phyloP scores from a whole-genome alignment of 108 stramenopile species.

The Pseudonitzschia pungens region DNA sequence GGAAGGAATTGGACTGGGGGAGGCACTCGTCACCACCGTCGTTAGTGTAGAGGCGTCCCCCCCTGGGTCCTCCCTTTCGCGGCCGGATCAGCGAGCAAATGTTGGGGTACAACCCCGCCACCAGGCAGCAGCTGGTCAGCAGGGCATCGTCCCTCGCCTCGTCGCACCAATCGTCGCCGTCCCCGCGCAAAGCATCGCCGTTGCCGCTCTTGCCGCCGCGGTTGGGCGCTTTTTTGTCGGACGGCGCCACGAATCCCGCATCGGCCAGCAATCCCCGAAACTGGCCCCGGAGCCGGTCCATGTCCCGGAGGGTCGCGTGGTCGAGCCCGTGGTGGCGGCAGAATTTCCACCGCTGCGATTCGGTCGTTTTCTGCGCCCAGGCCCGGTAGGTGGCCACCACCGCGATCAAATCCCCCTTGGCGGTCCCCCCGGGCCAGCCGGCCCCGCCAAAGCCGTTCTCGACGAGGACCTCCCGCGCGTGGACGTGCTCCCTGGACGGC shows the following conservation, averaged over 20 bases:
- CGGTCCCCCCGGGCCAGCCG: slow-evolving; percentile 50
- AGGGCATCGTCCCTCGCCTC: slow-evolving; percentile 48
- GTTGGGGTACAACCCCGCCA: slow-evolving; percentile 72
- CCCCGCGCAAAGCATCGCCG: too few species aligned
- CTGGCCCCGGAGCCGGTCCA: slow-evolving; percentile 46
- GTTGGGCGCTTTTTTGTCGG: not conserved
- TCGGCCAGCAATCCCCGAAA: slow-evolving; percentile 48
- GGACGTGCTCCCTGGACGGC: not conserved
- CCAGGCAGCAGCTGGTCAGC: slow-evolving; percentile 59
- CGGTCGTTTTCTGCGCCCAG: slow-evolving; percentile 37
- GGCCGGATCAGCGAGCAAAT: slow-evolving; percentile 59
- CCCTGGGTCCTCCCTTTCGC: slow-evolving; percentile 31
- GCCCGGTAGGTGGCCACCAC: slow-evolving; percentile 54
- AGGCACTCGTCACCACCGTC: slow-evolving; percentile 47
- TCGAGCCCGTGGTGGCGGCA: slow-evolving; percentile 47
- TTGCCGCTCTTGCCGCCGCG: not conserved
- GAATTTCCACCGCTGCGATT: slow-evolving; percentile 29
- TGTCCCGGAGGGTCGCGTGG: slow-evolving; percentile 38
- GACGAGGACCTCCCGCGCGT: not conserved
- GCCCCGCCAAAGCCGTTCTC: slow-evolving; percentile 50
- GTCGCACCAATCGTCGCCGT: slow-evolving; percentile 14
- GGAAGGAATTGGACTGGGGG: slow-evolving; percentile 52
- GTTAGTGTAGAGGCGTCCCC: slow-evolving; percentile 49
- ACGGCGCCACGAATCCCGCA: slow-evolving; percentile 43
- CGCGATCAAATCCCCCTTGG: slow-evolving; percentile 66